Base-by-base conservation (phyloP, 768 basidiomycete species). In the Lactifluus hygrophoroides region DNA sequence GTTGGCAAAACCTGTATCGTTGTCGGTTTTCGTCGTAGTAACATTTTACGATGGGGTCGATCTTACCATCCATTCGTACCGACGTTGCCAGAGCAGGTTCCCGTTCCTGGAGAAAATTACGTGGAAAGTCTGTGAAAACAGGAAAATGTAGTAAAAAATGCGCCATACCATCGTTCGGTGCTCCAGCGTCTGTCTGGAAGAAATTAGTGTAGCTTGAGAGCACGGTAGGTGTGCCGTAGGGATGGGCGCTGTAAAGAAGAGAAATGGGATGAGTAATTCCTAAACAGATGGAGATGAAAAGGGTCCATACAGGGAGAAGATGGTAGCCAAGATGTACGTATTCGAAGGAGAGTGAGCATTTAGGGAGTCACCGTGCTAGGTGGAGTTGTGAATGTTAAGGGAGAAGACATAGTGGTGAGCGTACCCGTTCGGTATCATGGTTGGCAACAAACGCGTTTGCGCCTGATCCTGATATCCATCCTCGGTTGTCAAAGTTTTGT, bases 381-480 rank as follows among this genome's bases (percentile, higher is more conserved):
- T 6, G 13, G 3, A 4, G 11, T n/a, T 51, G 21, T 38, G 21
- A 47, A 50, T 23, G 32, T 16, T 11, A n/a, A 38, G 14, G 27
- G 21, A 7, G 7, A 7, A 4, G 7, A 35, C 19, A n/a, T n/a
- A 2, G 10, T 1, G 32, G 32, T 23, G 23, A 6, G 61, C 73
- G 51, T 55, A 73, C 74, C 38, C 85, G 71, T 67, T 86, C 86
- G 1, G 85, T 86, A 62, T 87, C 86, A 56, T 86, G 85, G 64
- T 87, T 85, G 0, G 80, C 72, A 3, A 86, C 83, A 58, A 86
- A 86, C 7, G 82, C 77, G 61, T 86, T 87, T 0, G 85, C 84
- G 16, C 65, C 62, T 0, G 67, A 70, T 2, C 83, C 75, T 0
- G 78, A 42, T 1, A 85, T 72, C 84, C 84, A 88, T 1, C 82